phyloP scores from a whole-genome alignment of 2,329 filamentous ascomycete species.

The Paracoccidioides lutzii region DNA sequence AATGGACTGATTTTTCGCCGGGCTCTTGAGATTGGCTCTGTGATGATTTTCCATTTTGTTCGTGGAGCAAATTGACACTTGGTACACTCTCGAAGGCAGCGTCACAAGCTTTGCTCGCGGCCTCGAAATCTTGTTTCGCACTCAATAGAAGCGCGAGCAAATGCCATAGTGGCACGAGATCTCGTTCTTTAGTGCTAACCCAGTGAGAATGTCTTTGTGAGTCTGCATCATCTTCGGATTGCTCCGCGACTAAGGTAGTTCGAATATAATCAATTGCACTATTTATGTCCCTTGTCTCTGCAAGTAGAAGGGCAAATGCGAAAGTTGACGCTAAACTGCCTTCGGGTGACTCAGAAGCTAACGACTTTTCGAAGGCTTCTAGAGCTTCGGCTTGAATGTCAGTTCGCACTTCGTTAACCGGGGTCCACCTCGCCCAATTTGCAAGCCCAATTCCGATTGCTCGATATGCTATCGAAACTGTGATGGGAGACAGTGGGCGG shows the following conservation, averaged over 20 bases:
- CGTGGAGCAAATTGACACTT: constrained; percentile 57
- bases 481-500: constrained; percentile 40
- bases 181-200: constrained; percentile 27
- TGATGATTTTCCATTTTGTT: constrained; percentile 39
- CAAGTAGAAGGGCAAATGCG: constrained; percentile 68
- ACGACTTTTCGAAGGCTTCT: constrained; percentile 57
- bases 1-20: constrained; percentile 10
- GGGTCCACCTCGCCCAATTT: constrained; percentile 74
- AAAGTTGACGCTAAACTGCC: constrained; percentile 64
- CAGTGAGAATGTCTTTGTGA: constrained; percentile 11
- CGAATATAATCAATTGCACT: constrained; percentile 74
- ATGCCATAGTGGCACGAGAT: constrained; percentile 78
- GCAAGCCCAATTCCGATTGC: constrained; percentile 77
- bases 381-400: constrained; percentile 68
- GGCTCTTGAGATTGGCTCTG: constrained; percentile 16
- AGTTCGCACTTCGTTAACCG: constrained; percentile 56
- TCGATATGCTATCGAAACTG: constrained; percentile 62
- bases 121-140: constrained; percentile 69
- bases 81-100: constrained; percentile 85
- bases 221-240: constrained; percentile 20
- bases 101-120: constrained; percentile 72
- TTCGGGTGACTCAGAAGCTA: constrained; percentile 53
- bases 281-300: constrained; percentile 70
- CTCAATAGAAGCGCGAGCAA: constrained; percentile 74
- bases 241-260: constrained; percentile 48